These are phyloP conservation scores for Zopfochytrium polystomum DNA, from an alignment of 371 early-diverging fungal genomes.

Conservation along the genomic window DNA sequence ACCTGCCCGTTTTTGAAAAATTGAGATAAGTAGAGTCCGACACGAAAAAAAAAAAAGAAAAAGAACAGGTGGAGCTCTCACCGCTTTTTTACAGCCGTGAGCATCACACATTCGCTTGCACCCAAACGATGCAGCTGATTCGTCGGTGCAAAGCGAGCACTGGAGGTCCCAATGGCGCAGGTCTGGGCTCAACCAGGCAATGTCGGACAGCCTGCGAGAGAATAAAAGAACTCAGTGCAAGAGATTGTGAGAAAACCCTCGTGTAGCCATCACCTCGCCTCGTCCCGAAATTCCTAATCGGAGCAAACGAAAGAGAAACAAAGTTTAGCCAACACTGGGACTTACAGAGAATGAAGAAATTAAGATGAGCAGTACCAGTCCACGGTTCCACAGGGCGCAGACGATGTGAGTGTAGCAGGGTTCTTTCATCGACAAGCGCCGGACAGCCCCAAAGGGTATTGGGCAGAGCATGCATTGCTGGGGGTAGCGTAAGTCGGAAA, in stretches of 20 bases:
- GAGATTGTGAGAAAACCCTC: background rate
- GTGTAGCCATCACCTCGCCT: background rate
- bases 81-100: constrained; percentile 29
- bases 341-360: background rate
- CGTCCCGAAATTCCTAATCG: constrained; percentile 6
- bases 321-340: background rate
- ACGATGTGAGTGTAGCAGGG: constrained; percentile 24
- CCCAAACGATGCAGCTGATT: constrained; percentile 12
- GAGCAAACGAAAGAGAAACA: background rate
- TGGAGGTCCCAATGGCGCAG: constrained; percentile 11
- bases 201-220: constrained; percentile 6
- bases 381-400: constrained; percentile 28
- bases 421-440: constrained; percentile 13
- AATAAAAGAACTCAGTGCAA: background rate
- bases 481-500: background rate
- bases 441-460: constrained; percentile 20
- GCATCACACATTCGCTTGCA: constrained; percentile 29
- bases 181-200: constrained; percentile 3
- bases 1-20: no score
- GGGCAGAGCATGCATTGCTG: constrained; percentile 33
- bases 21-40: background rate
- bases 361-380: constrained; percentile 10
- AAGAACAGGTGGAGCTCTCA: background rate
- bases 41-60: background rate
- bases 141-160: constrained; percentile 7